These are phyloP conservation scores for Penicillium sp. DNA, from an alignment of 2,329 filamentous ascomycete species.

Conservation along the genomic window DNA sequence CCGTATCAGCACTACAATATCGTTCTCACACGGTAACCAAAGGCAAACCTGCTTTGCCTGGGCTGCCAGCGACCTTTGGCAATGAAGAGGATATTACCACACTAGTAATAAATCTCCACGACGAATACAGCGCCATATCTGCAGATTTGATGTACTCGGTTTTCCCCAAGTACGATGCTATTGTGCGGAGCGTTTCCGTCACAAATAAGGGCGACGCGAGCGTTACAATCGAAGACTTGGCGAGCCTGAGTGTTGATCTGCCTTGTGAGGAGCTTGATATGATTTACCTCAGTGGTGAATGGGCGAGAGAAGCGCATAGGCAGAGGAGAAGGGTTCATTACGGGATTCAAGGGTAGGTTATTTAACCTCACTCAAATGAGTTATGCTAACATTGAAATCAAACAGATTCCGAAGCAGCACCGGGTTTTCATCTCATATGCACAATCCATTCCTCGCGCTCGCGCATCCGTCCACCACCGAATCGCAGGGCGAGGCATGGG, in stretches of 20 bases:
- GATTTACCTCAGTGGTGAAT: slow-evolving; percentile 64
- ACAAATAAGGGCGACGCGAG: slow-evolving; percentile 53
- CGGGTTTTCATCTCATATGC: slow-evolving; percentile 65
- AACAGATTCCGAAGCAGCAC: slow-evolving; percentile 57
- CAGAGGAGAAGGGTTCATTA: slow-evolving; percentile 59
- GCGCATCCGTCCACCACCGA: slow-evolving; percentile 62
- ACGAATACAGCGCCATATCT: slow-evolving; percentile 60
- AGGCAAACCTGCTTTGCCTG: slow-evolving; percentile 60
- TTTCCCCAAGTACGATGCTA: slow-evolving; percentile 63
- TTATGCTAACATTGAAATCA: background rate
- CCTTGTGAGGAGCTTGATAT: slow-evolving; percentile 64
- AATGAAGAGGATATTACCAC: slow-evolving; percentile 59
- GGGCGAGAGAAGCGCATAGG: slow-evolving; percentile 61
- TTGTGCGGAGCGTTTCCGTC: slow-evolving; percentile 63
- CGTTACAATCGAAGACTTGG: slow-evolving; percentile 58
- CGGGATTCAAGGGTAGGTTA: slow-evolving; percentile 55
- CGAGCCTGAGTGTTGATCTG: slow-evolving; percentile 64
- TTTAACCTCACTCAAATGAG: no score
- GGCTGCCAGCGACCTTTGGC: slow-evolving; percentile 63
- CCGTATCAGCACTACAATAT: slow-evolving; percentile 61
- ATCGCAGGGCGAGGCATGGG: slow-evolving; percentile 62
- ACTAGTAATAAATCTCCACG: slow-evolving; percentile 59
- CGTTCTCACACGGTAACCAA: slow-evolving; percentile 56
- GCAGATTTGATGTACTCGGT: slow-evolving; percentile 65
- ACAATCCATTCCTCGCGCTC: slow-evolving; percentile 66